Percentiles rank a stretch among this genome's conserved stretches.
Conservation (phyloP, 129 eudicot species). For the Glebionis coronaria region DNA sequence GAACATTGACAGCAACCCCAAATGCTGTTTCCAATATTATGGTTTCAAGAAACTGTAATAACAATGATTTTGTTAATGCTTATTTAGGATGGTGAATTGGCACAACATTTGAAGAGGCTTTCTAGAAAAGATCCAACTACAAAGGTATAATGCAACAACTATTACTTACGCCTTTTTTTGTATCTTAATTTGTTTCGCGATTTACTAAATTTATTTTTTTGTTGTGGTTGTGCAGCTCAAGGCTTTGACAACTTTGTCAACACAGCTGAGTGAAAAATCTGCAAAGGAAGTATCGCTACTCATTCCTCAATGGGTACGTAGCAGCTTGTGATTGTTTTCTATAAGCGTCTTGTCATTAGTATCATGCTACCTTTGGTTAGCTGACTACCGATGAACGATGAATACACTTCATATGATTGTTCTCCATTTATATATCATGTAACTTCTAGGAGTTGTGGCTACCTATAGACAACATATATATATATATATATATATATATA, state of each 20-base stretch:
- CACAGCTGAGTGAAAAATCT: constrained; percentile 63
- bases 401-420: too few species aligned
- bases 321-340: constrained; percentile 7
- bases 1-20: too few species aligned
- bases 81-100: constrained; percentile 78
- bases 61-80: not conserved
- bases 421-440: too few species aligned
- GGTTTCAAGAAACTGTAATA: not conserved
- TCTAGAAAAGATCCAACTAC: constrained; percentile 93
- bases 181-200: not conserved
- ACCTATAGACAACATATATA: too few species aligned
- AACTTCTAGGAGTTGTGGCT: too few species aligned
- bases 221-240: constrained; percentile 53
- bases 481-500: too few species aligned
- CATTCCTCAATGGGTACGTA: constrained; percentile 86
- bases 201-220: not conserved
- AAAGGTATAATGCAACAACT: constrained; percentile 48
- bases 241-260: constrained; percentile 75
- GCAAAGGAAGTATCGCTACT: constrained; percentile 63
- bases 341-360: not conserved
- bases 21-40: too few species aligned
- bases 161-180: not conserved
- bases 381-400: not conserved
- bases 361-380: constrained; percentile 11
- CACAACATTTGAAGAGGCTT: constrained; percentile 86